These are phyloP conservation scores for Sphaerobolus stellatus DNA, from an alignment of 1,284 basidiomycete species.

Conservation along the genomic window DNA sequence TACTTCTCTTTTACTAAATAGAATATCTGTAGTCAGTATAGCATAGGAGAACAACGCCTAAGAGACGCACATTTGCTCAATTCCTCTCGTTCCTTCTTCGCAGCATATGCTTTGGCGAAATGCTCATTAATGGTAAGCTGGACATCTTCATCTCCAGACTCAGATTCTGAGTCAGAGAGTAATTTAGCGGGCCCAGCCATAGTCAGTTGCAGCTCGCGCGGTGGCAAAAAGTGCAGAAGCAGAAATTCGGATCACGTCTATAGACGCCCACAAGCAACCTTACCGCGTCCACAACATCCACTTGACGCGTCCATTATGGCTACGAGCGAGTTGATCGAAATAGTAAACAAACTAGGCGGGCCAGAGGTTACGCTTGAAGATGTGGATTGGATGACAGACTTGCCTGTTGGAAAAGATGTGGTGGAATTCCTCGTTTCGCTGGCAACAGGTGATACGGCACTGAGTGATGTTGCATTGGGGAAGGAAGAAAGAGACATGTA, in stretches of 20 bases:
- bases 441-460: neutral
- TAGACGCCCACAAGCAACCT: neutral
- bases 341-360: neutral
- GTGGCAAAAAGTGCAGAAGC: neutral
- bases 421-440: neutral
- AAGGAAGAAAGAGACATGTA: conserved; percentile 1
- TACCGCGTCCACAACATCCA: conserved; percentile 1
- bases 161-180: conserved; percentile 11
- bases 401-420: neutral
- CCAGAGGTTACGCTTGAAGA: neutral
- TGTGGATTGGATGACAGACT: neutral
- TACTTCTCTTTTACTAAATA: conserved; percentile 80
- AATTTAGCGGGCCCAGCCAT: neutral
- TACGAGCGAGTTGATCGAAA: neutral
- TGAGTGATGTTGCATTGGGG: neutral
- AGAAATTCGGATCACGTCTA: conserved; percentile 1
- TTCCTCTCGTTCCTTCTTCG: conserved; percentile 82
- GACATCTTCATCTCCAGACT: conserved; percentile 1
- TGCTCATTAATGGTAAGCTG: conserved; percentile 77
- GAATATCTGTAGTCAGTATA: neutral
- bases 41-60: conserved; percentile 3
- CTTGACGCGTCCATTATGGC: neutral
- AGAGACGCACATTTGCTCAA: conserved; percentile 66
- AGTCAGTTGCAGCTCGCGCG: neutral
- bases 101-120: conserved; percentile 79